A percentile compares a stretch with the other conserved stretches of the same genome.
phyloP scores from a whole-genome alignment of 495 filamentous ascomycete species.

The Penicillium odoratum region DNA sequence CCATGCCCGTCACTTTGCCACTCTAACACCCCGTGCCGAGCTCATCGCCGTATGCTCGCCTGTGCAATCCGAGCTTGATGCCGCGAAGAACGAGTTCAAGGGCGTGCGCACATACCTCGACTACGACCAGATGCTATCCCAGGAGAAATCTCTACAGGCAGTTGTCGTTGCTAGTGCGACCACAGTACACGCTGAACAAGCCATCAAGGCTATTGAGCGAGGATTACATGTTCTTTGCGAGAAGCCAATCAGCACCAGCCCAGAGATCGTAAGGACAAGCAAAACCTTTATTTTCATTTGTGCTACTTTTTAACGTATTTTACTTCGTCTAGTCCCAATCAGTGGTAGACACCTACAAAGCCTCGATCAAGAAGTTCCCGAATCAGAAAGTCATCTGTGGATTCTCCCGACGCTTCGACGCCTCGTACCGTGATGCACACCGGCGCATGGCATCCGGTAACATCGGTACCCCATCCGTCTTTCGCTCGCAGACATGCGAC shows the following conservation, averaged over 20 bases:
- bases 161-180: slow-evolving; percentile 47
- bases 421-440: slow-evolving; percentile 41
- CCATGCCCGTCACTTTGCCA: slow-evolving; percentile 47
- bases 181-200: slow-evolving; percentile 50
- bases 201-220: slow-evolving; percentile 49
- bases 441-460: slow-evolving; percentile 37
- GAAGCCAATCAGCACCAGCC: slow-evolving; percentile 48
- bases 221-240: slow-evolving; percentile 54
- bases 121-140: slow-evolving; percentile 48
- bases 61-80: slow-evolving; percentile 40
- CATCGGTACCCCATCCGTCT: slow-evolving; percentile 48
- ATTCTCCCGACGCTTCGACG: slow-evolving; percentile 55
- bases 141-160: slow-evolving; percentile 43
- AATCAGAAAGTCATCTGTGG: slow-evolving; percentile 56
- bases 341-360: slow-evolving; percentile 43
- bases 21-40: slow-evolving; percentile 44
- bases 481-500: slow-evolving; percentile 56
- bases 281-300: background rate
- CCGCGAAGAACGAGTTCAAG: slow-evolving; percentile 38
- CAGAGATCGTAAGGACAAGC: slow-evolving; percentile 25
- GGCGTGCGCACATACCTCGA: slow-evolving; percentile 34
- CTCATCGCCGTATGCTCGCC: slow-evolving; percentile 48
- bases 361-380: slow-evolving; percentile 33
- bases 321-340: slow-evolving; percentile 35
- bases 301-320: background rate